These are phyloP conservation scores for Nelumbo lutea DNA, from an alignment of 164 flowering plant species.

Conservation along the genomic window DNA sequence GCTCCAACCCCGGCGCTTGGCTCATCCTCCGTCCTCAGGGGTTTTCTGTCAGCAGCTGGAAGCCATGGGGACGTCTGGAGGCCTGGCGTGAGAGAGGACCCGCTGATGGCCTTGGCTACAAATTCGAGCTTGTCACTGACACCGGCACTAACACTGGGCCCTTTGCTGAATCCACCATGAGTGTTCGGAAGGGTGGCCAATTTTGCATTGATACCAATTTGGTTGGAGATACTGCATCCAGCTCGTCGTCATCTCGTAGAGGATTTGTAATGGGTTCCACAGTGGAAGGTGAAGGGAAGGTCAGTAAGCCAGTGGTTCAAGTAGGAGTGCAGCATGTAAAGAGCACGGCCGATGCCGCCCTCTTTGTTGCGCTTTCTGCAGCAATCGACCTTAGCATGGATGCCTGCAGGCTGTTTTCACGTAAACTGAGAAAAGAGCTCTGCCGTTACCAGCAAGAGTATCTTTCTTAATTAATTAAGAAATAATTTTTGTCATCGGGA, in stretches of 20 bases:
- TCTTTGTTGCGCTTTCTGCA: slow-evolving; percentile 83
- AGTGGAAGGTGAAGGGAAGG: slow-evolving; percentile 82
- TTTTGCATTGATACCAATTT: slow-evolving; percentile 56
- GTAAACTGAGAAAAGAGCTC: slow-evolving; percentile 79
- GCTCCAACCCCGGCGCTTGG: slow-evolving; percentile 96
- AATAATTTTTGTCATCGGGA: no score
- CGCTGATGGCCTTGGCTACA: slow-evolving; percentile 72
- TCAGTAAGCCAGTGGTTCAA: slow-evolving; percentile 71
- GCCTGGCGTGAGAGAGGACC: slow-evolving; percentile 90
- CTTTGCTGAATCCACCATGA: slow-evolving; percentile 62
- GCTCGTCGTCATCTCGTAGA: slow-evolving; percentile 29
- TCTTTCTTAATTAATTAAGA: slow-evolving; percentile 10
- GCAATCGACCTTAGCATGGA: slow-evolving; percentile 96
- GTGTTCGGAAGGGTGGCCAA: slow-evolving; percentile 60
- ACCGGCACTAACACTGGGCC: slow-evolving; percentile 39
- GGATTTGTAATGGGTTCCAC: slow-evolving; percentile 87
- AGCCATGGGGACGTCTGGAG: slow-evolving; percentile 96
- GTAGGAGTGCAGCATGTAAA: slow-evolving; percentile 74
- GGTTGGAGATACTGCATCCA: slow-evolving; percentile 20
- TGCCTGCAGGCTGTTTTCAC: slow-evolving; percentile 80
- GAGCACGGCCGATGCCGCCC: slow-evolving; percentile 89
- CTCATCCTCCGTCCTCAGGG: slow-evolving; percentile 82
- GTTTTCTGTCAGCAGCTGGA: slow-evolving; percentile 60
- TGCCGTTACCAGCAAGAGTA: slow-evolving; percentile 52
- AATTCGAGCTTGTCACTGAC: slow-evolving; percentile 68